These are phyloP conservation scores for Taiozyma sp. DNA, from an alignment of 1,139 yeast genomes.

Conservation along the genomic window DNA sequence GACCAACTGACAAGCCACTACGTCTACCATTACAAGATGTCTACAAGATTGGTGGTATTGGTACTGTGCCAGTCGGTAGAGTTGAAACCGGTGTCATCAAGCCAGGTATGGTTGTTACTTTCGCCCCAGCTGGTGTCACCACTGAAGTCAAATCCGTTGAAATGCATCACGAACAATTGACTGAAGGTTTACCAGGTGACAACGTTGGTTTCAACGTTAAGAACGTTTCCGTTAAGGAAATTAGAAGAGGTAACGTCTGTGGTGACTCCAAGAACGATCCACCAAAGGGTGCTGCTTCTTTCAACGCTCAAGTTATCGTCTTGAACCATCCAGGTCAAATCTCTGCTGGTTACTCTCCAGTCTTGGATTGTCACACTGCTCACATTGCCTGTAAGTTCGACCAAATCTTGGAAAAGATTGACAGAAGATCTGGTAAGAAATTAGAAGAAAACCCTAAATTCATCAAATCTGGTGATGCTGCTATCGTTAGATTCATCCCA, in stretches of 20 bases:
- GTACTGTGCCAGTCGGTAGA: too few relatives aligned
- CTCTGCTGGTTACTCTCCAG: slow-evolving; percentile 80
- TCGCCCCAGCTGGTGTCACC: slow-evolving; percentile 91
- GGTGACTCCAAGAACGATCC: slow-evolving; percentile 97
- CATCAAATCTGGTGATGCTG: slow-evolving; percentile 93
- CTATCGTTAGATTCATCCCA: slow-evolving; percentile 86
- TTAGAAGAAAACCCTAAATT: slow-evolving; percentile 79
- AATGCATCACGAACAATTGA: slow-evolving; percentile 89
- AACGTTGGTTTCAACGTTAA: slow-evolving; percentile 50
- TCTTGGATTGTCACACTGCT: slow-evolving; percentile 92
- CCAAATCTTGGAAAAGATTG: slow-evolving; percentile 81
- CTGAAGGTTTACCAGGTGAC: too few relatives aligned
- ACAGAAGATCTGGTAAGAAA: slow-evolving; percentile 91
- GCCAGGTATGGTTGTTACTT: slow-evolving; percentile 88
- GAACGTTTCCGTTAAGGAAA: slow-evolving; percentile 92
- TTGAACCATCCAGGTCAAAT: too few relatives aligned
- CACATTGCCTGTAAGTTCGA: slow-evolving; percentile 93
- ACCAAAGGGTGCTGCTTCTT: slow-evolving; percentile 77
- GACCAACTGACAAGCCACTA: too few relatives aligned
- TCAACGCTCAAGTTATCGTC: slow-evolving; percentile 48
- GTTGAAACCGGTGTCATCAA: slow-evolving; percentile 77
- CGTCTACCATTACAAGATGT: too few relatives aligned
- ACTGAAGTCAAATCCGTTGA: slow-evolving; percentile 92
- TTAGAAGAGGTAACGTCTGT: slow-evolving; percentile 93
- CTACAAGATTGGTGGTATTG: too few relatives aligned